These are phyloP conservation scores for Kluyveromyces sp. DNA, from an alignment of 1,139 yeast genomes.

Conservation along the genomic window DNA sequence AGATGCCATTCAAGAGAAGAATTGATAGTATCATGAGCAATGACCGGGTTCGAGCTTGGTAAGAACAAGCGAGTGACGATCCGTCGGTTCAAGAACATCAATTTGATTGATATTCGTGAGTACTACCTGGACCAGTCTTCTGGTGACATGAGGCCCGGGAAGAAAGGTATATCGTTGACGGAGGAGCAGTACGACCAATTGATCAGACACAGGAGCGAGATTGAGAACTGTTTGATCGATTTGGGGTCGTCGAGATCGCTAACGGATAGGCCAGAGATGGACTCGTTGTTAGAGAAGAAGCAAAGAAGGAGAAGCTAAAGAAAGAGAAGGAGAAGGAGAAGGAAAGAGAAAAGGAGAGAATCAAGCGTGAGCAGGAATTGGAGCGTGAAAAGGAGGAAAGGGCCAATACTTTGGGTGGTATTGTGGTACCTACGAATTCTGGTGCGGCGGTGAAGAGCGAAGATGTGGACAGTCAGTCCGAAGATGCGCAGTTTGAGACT, in stretches of 20 bases:
- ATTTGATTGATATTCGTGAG: slow-evolving; percentile 74
- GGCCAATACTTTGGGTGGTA: slow-evolving; percentile 1
- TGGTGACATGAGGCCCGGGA: slow-evolving; percentile 64
- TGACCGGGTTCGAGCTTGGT: slow-evolving; percentile 41
- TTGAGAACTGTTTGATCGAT: slow-evolving; percentile 50
- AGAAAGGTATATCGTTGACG: slow-evolving; percentile 76
- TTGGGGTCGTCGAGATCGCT: slow-evolving; percentile 35
- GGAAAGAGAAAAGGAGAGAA: slow-evolving; percentile 8
- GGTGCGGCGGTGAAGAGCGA: neutral
- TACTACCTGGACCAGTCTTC: slow-evolving; percentile 57
- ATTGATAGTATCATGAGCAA: slow-evolving; percentile 1
- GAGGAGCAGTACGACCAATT: slow-evolving; percentile 60
- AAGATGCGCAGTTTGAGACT: slow-evolving; percentile 4
- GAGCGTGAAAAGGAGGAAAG: slow-evolving; percentile 3
- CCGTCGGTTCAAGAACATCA: slow-evolving; percentile 55
- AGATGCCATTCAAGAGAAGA: slow-evolving; percentile 3
- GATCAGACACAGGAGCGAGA: slow-evolving; percentile 43
- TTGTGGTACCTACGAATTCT: neutral
- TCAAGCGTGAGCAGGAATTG: slow-evolving; percentile 2
- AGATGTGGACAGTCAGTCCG: neutral
- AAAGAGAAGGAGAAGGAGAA: slow-evolving; percentile 8
- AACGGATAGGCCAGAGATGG: slow-evolving; percentile 22
- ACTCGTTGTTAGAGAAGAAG: slow-evolving; percentile 21
- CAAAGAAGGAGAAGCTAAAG: slow-evolving; percentile 6
- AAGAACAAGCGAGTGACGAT: slow-evolving; percentile 66